These are phyloP conservation scores for Leccinum pallidistipes DNA, from an alignment of 1,284 basidiomycete species.

Conservation along the genomic window DNA sequence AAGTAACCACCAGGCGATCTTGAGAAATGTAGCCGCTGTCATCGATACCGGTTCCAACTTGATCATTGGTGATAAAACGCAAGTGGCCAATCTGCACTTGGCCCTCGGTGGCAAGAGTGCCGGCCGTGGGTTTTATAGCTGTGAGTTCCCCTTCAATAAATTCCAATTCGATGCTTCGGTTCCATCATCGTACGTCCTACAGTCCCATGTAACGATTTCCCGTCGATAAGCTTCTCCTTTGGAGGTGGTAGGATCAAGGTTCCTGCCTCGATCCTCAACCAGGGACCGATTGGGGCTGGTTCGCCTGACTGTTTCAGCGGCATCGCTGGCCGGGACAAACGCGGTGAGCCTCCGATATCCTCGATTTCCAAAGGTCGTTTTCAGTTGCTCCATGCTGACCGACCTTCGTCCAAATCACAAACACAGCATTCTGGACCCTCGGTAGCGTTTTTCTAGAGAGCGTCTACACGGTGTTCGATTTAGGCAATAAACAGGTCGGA, in stretches of 20 bases:
- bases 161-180: neutral
- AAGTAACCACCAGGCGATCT: neutral
- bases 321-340: neutral
- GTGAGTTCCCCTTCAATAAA: neutral
- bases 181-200: neutral
- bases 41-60: neutral
- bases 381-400: neutral
- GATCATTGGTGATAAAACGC: neutral
- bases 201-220: neutral
- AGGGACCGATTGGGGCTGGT: neutral
- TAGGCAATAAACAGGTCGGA: neutral
- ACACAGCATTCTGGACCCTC: neutral
- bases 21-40: neutral
- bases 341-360: neutral
- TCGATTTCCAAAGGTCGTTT: neutral
- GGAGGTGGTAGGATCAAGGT: neutral
- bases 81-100: too few relatives aligned
- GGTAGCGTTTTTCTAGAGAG: neutral
- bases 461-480: neutral
- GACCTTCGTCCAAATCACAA: neutral
- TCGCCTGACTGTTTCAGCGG: neutral
- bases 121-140: neutral
- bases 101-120: neutral
- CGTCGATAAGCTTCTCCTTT: neutral
- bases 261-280: neutral